Percentiles rank a stretch among this genome's conserved stretches.
These are phyloP conservation scores for Heritiera littoralis DNA, from an alignment of 345 rosid species.

Conservation along the genomic window DNA sequence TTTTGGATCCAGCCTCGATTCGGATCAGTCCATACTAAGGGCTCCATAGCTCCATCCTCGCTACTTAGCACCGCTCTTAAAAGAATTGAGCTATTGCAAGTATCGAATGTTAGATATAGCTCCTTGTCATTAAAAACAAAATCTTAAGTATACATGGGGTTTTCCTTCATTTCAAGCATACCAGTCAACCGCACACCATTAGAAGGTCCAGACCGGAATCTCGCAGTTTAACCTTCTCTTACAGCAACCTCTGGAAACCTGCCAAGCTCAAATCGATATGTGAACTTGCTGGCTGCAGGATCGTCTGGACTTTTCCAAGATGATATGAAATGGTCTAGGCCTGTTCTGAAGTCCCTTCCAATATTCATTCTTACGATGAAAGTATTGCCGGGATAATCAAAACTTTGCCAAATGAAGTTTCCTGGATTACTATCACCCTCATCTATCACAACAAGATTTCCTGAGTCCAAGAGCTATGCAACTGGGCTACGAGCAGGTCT, in stretches of 20 bases:
- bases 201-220: constrained; percentile 45
- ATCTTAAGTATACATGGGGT: constrained; percentile 17
- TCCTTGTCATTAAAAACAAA: constrained; percentile 34
- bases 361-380: constrained; percentile 45
- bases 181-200: constrained; percentile 48
- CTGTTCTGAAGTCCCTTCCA: constrained; percentile 38
- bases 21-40: constrained; percentile 38
- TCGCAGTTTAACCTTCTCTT: background rate
- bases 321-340: constrained; percentile 32
- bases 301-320: constrained; percentile 49
- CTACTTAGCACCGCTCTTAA: constrained; percentile 32
- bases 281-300: constrained; percentile 21
- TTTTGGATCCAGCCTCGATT: constrained; percentile 33
- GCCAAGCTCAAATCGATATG: constrained; percentile 16
- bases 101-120: constrained; percentile 33
- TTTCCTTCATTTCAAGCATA: constrained; percentile 25
- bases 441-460: constrained; percentile 44
- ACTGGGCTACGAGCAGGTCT: constrained; percentile 23
- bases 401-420: constrained; percentile 47
- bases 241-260: constrained; percentile 44
- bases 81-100: constrained; percentile 19
- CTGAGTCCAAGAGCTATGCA: constrained; percentile 42
- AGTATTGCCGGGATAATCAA: constrained; percentile 44
- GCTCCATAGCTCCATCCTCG: constrained; percentile 31
- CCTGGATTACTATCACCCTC: background rate